These are phyloP conservation scores for Seiridium unicorne DNA, from an alignment of 2,329 filamentous ascomycete species.

Conservation along the genomic window DNA sequence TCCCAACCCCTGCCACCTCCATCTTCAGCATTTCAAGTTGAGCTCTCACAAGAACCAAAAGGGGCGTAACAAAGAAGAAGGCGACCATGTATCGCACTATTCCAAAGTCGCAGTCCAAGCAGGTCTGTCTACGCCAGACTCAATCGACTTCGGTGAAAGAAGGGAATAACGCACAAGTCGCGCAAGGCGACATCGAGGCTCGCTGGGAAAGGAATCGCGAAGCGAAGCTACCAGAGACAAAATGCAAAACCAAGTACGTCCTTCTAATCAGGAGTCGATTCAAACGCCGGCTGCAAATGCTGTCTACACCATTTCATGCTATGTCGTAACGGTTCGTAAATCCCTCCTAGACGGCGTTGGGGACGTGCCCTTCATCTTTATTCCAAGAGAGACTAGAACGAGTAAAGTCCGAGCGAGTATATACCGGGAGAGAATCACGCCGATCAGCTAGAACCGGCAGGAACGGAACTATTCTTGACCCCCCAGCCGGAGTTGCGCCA, in stretches of 20 bases:
- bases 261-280: constrained; percentile 18
- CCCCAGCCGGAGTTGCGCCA: constrained; percentile 59
- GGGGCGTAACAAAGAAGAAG: too few relatives aligned
- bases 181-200: constrained; percentile 11
- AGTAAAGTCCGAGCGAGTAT: constrained; percentile 14
- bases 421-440: constrained; percentile 14
- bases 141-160: constrained; percentile 14
- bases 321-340: constrained; percentile 16
- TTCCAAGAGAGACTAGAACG: constrained; percentile 12
- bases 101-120: constrained; percentile 16
- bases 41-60: too few relatives aligned
- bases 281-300: constrained; percentile 30
- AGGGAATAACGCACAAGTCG: constrained; percentile 14
- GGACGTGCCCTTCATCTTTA: constrained; percentile 11
- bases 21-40: too few relatives aligned
- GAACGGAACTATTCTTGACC: constrained; percentile 48
- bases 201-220: constrained; percentile 15
- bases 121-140: constrained; percentile 12
- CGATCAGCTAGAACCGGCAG: constrained; percentile 41
- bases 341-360: neutral
- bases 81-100: constrained; percentile 15
- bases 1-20: too few relatives aligned
- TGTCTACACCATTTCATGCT: constrained; percentile 26
- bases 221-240: constrained; percentile 9
- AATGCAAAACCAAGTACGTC: constrained; percentile 14